Base-by-base conservation (phyloP, 2,329 filamentous ascomycete species). In the Nothophoma quercina region DNA sequence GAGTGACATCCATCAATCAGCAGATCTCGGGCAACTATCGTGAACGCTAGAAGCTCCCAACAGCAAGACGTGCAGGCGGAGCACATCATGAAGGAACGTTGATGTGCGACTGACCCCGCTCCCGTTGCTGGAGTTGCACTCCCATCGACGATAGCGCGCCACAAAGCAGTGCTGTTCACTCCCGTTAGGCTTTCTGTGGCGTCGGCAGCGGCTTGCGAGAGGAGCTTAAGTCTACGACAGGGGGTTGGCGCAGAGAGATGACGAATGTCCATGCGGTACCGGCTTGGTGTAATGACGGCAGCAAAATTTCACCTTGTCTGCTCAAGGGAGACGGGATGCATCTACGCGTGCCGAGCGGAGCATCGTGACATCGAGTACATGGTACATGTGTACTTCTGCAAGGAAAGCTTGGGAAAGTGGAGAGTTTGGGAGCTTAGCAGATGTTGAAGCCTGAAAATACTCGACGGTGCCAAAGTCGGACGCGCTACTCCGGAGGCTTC, bases 141-240 rank as follows among this genome's bases (percentile, higher is more conserved):
- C 29, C 48, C 47, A 47, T 23, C 10, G 40, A 50, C 35, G 28
- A 36, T 48, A 58, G 58, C 54, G 58, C 59, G 55, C 62, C 64
- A 58, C 51, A 59, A n/a, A 47, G 44, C 51, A 42, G 49, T 38
- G 40, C 16, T 41, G 35, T 32, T 28, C 25, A 21, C 38, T 21
- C 34, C 19, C 30, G 15, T 34, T 39, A 48, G 33, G 33, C 38
- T 43, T 33, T 43, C 21, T 50, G 58, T 60, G 54, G 64, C 65
- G 56, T 63, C 64, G 63, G 64, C 48, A 56, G 62, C 56, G 64
- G 68, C 68, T 68, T 60, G 40, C 58, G 36, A 45, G 46, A 47
- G 62, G 58, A 64, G 67, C 64, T 71, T 70, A 65, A 61, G 57
- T 65, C 42, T 57, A 66, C 61, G 50, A 51, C 62, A 51, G 55